Base-by-base conservation (phyloP, 495 filamentous ascomycete genomes). In the Hyaloscypha variabilis region DNA sequence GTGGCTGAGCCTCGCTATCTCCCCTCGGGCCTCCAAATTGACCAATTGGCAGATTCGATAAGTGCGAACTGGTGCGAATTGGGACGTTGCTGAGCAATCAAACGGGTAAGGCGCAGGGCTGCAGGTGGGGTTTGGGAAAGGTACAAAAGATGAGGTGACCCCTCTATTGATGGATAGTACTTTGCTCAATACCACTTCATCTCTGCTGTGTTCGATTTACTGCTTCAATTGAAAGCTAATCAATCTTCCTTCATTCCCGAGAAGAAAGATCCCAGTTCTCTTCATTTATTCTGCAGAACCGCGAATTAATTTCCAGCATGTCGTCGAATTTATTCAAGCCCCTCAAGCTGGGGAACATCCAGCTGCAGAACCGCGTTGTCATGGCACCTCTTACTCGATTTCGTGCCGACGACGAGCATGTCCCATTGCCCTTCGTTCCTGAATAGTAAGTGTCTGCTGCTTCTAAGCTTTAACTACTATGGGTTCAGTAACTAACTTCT, bases 311-410 rank as follows among this genome's bases (percentile, higher is more conserved):
- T 17, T 14, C 39, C 39, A 46, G 11, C 17, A 64, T 42, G 52
- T 42, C 49, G 8, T 66, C 62, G 4, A 69, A 58, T 58, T 66
- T 78, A 25, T 82, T 82, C 74, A 60, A 77, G 30, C 80, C 80
- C 46, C 74, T 83, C 31, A 72, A 72, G 39, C 65, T 82, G 3
- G 77, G 77, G 61, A 73, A 65, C 31, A 67, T 70, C 49, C 69
- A 67, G 14, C 74, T 83, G 23, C 21, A 72, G 52, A 76, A 83
- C 67, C 76, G 80, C 49, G 69, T 82, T 23, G 76, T 73, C 46
- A 75, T 82, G 74, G 77, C 78, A 0, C 81, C 81, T 1, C 67
- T 82, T n/a, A 83, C 82, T 10, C 77, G 82, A n/a, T 80, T 68
- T 69, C 81, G 82, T 25, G 71, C 77, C 25, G 62, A 71, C 21